Percentiles rank a stretch among this genome's conserved stretches.
Conservation (phyloP, 2,329 filamentous ascomycete species). For the Ophiostoma tasmaniense region DNA sequence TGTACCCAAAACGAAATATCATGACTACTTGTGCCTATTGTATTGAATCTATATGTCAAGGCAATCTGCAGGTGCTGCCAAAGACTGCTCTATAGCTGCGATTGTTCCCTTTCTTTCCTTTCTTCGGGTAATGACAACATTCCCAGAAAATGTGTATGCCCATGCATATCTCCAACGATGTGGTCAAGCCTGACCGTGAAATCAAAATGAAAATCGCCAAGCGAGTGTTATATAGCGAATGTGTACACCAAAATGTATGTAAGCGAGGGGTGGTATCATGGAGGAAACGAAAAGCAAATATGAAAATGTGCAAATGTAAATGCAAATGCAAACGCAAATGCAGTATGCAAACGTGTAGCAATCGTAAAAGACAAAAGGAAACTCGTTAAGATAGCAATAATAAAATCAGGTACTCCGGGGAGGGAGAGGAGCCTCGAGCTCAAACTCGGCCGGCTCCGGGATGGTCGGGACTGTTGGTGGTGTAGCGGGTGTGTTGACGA, state of each 20-base stretch:
- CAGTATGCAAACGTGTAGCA: background rate
- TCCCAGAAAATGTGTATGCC: background rate
- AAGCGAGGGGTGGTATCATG: slow-evolving; percentile 5
- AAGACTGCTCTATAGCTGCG: background rate
- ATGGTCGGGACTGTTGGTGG: background rate
- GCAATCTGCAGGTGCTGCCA: background rate
- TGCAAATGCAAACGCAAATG: background rate
- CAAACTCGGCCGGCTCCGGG: background rate
- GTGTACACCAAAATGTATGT: slow-evolving; percentile 1
- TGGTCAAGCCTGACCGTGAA: background rate
- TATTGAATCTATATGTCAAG: background rate
- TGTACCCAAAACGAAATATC: background rate
- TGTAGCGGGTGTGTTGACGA: slow-evolving; percentile 10
- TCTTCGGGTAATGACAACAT: background rate
- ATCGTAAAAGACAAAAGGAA: slow-evolving; percentile 6
- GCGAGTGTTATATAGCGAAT: background rate
- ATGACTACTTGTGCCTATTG: background rate
- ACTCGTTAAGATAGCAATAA: background rate
- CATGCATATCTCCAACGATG: background rate
- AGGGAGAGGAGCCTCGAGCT: background rate
- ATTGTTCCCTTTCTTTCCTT: background rate
- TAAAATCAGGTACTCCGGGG: background rate
- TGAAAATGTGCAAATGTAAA: background rate
- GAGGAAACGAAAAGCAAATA: background rate
- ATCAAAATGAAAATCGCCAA: background rate